Base-by-base conservation (phyloP, 768 basidiomycete species). In the Phylloporus sp. region DNA sequence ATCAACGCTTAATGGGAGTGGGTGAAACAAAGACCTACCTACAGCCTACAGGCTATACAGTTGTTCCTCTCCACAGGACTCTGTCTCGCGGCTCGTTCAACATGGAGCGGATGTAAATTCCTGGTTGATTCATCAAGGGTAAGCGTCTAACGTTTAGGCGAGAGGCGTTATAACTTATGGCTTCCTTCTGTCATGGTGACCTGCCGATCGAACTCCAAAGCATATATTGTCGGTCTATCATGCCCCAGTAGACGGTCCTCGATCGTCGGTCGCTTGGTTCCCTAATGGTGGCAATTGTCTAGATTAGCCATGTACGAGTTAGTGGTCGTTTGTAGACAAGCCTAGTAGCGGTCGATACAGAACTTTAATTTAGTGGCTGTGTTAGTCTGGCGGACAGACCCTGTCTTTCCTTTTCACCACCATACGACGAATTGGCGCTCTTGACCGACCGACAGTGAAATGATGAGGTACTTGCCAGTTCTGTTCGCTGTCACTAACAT, bases 401-500 rank as follows among this genome's bases (percentile, higher is more conserved):
- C 38, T 43, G 31, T 27, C 26, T 26, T 32, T 23, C 22, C 45
- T 39, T 24, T 38, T 18, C 18, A 26, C 38, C 29, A 18, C 15
- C 22, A 43, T 10, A 27, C 55, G n/a, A 31, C 43, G 41, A n/a
- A 50, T 31, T 20, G 24, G 23, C n/a, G 26, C 34, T 38, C 22
- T 15, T 10, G 15, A 38, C 20, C 10, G 23, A 26, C 40, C 16
- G 40, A 47, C 45, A 34, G 28, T 50, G 41, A 45, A n/a, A 48
- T 45, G 49, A 52, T 58, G 45, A 42, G 34, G n/a, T 52, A 20
- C 31, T 26, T 45, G 20, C 10, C 49, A 15, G 26, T 61, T 46
- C 18, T 67, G 31, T 50, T 56, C 49, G 47, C 55, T 44, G 38
- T 53, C 44, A 47, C 41, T 29, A 49, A 51, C 31, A 31, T 56